Evolutionary conservation across 2,329 filamentous ascomycete genomes (phyloP).

Genomic region (Nemania abortiva): DNA sequence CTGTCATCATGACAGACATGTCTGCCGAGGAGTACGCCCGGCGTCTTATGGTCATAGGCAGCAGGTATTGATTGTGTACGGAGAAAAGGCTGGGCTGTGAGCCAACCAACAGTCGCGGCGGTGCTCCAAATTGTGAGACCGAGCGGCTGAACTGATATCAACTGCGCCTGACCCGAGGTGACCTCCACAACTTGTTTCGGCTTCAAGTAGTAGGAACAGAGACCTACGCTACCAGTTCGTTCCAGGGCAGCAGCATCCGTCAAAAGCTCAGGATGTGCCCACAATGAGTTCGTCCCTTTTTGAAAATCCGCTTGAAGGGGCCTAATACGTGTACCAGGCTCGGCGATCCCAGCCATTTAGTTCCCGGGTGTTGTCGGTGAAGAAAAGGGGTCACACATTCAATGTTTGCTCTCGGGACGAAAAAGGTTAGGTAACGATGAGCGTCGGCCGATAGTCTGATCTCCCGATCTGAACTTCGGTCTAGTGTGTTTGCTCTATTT

Average conservation of each 20-base stretch:
- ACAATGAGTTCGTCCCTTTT: not conserved
- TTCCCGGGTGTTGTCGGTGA: not conserved
- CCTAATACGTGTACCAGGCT: not conserved
- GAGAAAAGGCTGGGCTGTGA: constrained; percentile 15
- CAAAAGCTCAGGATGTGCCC: constrained; percentile 4
- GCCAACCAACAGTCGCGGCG: constrained; percentile 7
- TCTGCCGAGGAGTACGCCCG: constrained; percentile 29
- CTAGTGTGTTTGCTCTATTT: constrained; percentile 8
- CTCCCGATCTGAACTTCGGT: not conserved
- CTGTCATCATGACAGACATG: constrained; percentile 9
- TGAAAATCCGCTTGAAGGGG: not conserved
- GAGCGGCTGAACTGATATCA: constrained; percentile 27
- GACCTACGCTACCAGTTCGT: constrained; percentile 2
- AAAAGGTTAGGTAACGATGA: not conserved
- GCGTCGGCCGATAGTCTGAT: not conserved
- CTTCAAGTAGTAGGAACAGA: constrained; percentile 19
- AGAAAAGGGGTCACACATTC: not conserved
- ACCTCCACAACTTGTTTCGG: constrained; percentile 15
- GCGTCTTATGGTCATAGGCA: constrained; percentile 33
- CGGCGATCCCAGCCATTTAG: not conserved
- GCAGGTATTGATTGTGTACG: constrained; percentile 16
- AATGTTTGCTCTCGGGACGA: constrained; percentile 3
- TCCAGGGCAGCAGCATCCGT: constrained; percentile 12
- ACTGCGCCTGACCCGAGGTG: constrained; percentile 1
- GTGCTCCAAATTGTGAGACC: constrained; percentile 8